Base-by-base conservation (phyloP, 305 asterid species). In the Fraxinus velutina region DNA sequence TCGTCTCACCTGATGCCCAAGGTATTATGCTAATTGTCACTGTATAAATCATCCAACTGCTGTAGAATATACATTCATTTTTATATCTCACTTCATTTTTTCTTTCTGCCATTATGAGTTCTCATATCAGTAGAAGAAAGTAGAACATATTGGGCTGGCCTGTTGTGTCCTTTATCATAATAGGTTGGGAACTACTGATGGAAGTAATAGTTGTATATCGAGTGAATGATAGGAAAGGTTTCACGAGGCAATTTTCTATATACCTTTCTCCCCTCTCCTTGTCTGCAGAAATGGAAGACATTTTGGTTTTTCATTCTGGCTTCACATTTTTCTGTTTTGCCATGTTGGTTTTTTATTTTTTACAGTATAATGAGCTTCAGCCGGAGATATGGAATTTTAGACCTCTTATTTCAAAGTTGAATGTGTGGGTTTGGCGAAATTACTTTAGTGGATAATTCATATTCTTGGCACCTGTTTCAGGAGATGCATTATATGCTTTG, bases 401-500 rank as follows among this genome's bases (percentile, higher is more conserved):
- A 5, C 19, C 17, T 24, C 73, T 66, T 66, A 9, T 27, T 3
- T 24, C 36, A 66, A 66, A 66, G 73, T 2, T 3, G 73, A 66
- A 60, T 60, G 70, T 32, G 19, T 57, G 37, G 36, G 39, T 55
- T 15, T n/a, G 12, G n/a, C n/a, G 21, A 44, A 36, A 34, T 78
- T 60, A 32, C 27, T 33, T 39, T 36, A 55, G 77, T 12, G 10
- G 19, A 75, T 83, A 27, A 52, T 60, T 78, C 22, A 71, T 33
- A 30, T 13, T 33, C 21, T 71, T 78, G 62, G 74, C 66, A 30
- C 80, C 52, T 80, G 44, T 76, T 84, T 82, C 85, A 94, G 99
- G 97, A 78, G 93, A 92, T 81, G 99, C 98, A 0, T 85, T 96
- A 47, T 80, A 21, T 89, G 83, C 93, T 13, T 86, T 96, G 90